Percentiles rank a stretch among this genome's conserved stretches.
Evolutionary conservation across 495 filamentous ascomycete genomes (phyloP).

Genomic region (Neurospora hispaniola): DNA sequence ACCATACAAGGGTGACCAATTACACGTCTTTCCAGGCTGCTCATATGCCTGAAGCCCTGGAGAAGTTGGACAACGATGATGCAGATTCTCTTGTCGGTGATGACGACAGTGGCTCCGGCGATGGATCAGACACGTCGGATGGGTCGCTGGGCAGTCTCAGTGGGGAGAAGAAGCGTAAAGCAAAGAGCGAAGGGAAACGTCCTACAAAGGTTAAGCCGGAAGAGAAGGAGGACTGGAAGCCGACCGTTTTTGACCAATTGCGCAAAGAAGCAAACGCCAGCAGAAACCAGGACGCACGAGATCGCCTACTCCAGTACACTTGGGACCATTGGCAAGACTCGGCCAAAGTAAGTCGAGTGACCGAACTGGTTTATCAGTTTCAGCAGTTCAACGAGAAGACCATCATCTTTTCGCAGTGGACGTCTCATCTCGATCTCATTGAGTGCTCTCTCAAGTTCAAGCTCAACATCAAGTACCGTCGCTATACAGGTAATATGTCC

Average conservation of each 20-base stretch:
- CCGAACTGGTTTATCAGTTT: constrained; percentile 50
- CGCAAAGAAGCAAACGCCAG: constrained; percentile 41
- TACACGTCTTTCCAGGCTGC: constrained; percentile 64
- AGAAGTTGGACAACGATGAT: constrained; percentile 15
- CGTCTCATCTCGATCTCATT: constrained; percentile 80
- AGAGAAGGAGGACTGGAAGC: neutral
- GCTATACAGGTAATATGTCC: constrained; percentile 84
- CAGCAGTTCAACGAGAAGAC: constrained; percentile 56
- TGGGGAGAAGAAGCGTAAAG: constrained; percentile 20
- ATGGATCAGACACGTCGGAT: neutral
- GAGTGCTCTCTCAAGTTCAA: constrained; percentile 70
- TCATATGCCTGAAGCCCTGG: constrained; percentile 45
- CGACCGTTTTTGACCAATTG: constrained; percentile 16
- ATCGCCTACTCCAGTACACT: constrained; percentile 53
- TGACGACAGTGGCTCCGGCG: constrained; percentile 29
- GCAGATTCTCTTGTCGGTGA: constrained; percentile 28
- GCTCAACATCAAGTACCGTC: constrained; percentile 47
- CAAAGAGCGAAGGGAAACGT: constrained; percentile 8
- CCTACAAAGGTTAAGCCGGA: constrained; percentile 15
- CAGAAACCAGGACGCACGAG: constrained; percentile 50
- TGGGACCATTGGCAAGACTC: constrained; percentile 60
- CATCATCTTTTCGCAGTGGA: constrained; percentile 90
- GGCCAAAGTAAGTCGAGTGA: constrained; percentile 66
- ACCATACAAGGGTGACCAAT: constrained; percentile 60
- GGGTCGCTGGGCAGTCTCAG: constrained; percentile 36